Percentiles rank a stretch among this genome's conserved stretches.
These are phyloP conservation scores for Pyrenula massariospora DNA, from an alignment of 495 filamentous ascomycete genomes.

Conservation along the genomic window DNA sequence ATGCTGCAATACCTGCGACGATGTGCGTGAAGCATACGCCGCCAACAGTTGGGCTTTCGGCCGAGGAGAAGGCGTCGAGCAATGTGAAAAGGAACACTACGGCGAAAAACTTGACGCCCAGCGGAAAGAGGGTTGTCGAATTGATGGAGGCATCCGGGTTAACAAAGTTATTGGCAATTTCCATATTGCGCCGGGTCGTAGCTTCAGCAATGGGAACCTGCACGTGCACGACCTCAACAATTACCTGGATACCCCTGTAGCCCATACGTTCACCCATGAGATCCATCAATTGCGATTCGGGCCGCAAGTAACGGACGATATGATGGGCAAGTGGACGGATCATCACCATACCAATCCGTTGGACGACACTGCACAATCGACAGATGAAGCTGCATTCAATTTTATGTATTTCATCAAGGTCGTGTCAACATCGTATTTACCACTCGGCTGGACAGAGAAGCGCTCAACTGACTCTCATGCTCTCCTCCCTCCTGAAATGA, in stretches of 20 bases:
- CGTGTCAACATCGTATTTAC: slow-evolving; percentile 86
- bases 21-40: slow-evolving; percentile 91
- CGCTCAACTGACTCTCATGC: slow-evolving; percentile 30
- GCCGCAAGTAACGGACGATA: slow-evolving; percentile 69
- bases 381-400: slow-evolving; percentile 75
- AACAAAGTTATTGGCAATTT: slow-evolving; percentile 99
- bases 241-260: slow-evolving; percentile 60
- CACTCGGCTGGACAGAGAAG: slow-evolving; percentile 64
- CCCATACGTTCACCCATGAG: slow-evolving; percentile 81
- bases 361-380: slow-evolving; percentile 68
- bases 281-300: slow-evolving; percentile 91
- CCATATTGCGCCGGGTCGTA: slow-evolving; percentile 91
- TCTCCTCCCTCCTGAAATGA: slow-evolving; percentile 30
- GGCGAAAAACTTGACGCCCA: slow-evolving; percentile 74
- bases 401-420: slow-evolving; percentile 99
- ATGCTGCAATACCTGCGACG: slow-evolving; percentile 95
- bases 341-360: slow-evolving; percentile 89
- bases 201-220: slow-evolving; percentile 87
- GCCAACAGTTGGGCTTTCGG: slow-evolving; percentile 85
- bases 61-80: slow-evolving; percentile 81
- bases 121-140: slow-evolving; percentile 83
- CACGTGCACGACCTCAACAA: slow-evolving; percentile 95
- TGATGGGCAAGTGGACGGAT: slow-evolving; percentile 60
- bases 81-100: slow-evolving; percentile 93
- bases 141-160: slow-evolving; percentile 84